Evolutionary conservation across 2,329 filamentous ascomycete genomes (phyloP).

Genomic region (Hypoxylon sp.): DNA sequence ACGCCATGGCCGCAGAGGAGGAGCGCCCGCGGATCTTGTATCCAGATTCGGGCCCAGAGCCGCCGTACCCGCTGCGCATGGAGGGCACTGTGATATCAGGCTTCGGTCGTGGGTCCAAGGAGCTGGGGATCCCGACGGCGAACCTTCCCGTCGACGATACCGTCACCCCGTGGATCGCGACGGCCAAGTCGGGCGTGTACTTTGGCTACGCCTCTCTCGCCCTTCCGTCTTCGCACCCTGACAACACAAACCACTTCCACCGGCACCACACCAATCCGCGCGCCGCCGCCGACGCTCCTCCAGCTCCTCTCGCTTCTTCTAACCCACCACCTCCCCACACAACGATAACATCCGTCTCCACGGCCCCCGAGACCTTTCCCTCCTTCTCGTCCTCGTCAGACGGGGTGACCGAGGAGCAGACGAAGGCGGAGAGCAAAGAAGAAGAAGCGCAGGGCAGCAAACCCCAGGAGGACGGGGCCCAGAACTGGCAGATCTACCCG

Average conservation of each 20-base stretch:
- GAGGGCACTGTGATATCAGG: constrained; percentile 91
- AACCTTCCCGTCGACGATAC: constrained; percentile 84
- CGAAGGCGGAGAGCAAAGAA: not conserved
- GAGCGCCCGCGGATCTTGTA: constrained; percentile 80
- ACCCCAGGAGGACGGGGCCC: not conserved
- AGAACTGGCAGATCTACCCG: constrained; percentile 71
- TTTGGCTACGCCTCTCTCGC: constrained; percentile 89
- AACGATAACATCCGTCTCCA: constrained; percentile 24
- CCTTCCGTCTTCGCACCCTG: constrained; percentile 66
- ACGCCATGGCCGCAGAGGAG: constrained; percentile 24
- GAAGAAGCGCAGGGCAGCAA: constrained; percentile 5
- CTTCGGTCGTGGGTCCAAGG: constrained; percentile 93
- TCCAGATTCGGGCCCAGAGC: constrained; percentile 77
- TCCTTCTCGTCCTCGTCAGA: constrained; percentile 8
- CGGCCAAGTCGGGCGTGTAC: constrained; percentile 86
- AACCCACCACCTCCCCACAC: constrained; percentile 26
- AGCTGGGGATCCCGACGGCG: constrained; percentile 97
- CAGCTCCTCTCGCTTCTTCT: constrained; percentile 48
- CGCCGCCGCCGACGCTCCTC: constrained; percentile 51
- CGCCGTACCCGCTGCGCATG: constrained; percentile 87
- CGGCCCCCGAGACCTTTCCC: constrained; percentile 19
- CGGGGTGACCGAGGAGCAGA: not conserved
- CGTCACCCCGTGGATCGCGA: constrained; percentile 71
- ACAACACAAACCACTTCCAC: constrained; percentile 48
- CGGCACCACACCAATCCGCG: constrained; percentile 45